Evolutionary conservation across 371 early-diverging fungal genomes (phyloP).

Genomic region (Fennellomyces sp.): DNA sequence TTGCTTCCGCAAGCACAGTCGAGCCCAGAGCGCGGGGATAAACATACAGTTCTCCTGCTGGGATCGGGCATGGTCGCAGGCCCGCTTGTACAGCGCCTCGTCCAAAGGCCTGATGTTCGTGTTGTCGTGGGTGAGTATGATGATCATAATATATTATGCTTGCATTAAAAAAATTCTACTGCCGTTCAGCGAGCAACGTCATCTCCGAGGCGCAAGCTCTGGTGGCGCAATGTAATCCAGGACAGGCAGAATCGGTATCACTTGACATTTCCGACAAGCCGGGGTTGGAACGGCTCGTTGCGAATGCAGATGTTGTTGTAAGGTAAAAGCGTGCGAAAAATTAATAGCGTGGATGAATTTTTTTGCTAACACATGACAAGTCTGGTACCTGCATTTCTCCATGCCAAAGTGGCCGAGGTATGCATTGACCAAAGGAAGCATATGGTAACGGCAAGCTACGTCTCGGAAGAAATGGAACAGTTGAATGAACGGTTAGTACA

Average conservation of each 20-base stretch:
- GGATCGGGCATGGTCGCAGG: conserved; percentile 95
- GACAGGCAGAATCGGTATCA: conserved; percentile 54
- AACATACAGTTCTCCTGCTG: conserved; percentile 73
- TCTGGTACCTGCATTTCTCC: conserved; percentile 94
- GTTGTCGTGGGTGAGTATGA: conserved; percentile 79
- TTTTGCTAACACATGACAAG: too few species aligned
- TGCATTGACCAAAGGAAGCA: conserved; percentile 87
- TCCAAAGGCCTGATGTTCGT: conserved; percentile 62
- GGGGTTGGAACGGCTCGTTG: conserved; percentile 66
- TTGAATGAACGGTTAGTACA: conserved; percentile 64
- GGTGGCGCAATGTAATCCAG: conserved; percentile 43
- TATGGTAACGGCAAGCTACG: conserved; percentile 97
- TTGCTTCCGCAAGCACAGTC: conserved; percentile 20
- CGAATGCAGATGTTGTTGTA: conserved; percentile 86
- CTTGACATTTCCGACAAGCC: conserved; percentile 56
- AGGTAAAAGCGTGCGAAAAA: too few species aligned
- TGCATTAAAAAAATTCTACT: not conserved
- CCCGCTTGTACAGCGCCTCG: conserved; percentile 86
- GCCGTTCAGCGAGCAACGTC: conserved; percentile 74
- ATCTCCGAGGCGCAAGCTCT: conserved; percentile 70
- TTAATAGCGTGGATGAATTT: too few species aligned
- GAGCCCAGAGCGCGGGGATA: conserved; percentile 11
- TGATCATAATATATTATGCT: not conserved
- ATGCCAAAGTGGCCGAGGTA: conserved; percentile 80
- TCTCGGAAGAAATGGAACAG: conserved; percentile 89